phyloP scores from a whole-genome alignment of 371 early-diverging fungal species.

The Actinomucor elegans region DNA sequence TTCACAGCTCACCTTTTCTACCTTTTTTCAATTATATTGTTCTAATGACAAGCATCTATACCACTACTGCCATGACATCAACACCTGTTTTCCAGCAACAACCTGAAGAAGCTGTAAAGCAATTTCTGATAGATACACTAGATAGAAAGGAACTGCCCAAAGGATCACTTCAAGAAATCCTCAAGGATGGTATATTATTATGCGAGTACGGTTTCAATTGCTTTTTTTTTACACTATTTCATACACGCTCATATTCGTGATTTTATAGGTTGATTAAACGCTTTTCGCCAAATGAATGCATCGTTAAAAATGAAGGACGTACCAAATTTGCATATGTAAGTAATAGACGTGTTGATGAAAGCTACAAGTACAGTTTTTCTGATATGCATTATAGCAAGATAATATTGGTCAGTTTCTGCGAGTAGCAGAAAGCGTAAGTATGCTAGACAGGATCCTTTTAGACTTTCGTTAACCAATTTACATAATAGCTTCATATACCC shows the following conservation, averaged over 20 bases:
- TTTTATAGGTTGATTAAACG: constrained; percentile 12
- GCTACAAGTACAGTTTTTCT: background rate
- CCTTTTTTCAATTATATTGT: background rate
- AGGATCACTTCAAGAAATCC: constrained; percentile 34
- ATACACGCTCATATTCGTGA: background rate
- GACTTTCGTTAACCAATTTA: background rate
- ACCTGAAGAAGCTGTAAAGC: constrained; percentile 26
- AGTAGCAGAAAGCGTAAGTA: constrained; percentile 52
- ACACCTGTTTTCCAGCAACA: constrained; percentile 8
- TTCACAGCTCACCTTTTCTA: background rate
- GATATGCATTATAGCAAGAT: constrained; percentile 63
- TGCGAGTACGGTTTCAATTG: constrained; percentile 37
- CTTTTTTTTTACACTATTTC: background rate
- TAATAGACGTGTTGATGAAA: no score
- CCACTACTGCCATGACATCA: background rate
- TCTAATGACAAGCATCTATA: background rate
- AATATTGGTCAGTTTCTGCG: constrained; percentile 71
- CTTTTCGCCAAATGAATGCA: constrained; percentile 17
- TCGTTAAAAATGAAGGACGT: constrained; percentile 20
- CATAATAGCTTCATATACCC: constrained; percentile 68
- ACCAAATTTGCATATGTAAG: constrained; percentile 25
- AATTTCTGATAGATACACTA: constrained; percentile 31
- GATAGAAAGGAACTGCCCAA: constrained; percentile 20
- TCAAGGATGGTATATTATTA: constrained; percentile 45
- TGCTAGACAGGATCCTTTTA: background rate